Percentiles rank a stretch among this genome's conserved stretches.
Evolutionary conservation across 768 basidiomycete genomes (phyloP).

Genomic region (Calocera cornea): DNA sequence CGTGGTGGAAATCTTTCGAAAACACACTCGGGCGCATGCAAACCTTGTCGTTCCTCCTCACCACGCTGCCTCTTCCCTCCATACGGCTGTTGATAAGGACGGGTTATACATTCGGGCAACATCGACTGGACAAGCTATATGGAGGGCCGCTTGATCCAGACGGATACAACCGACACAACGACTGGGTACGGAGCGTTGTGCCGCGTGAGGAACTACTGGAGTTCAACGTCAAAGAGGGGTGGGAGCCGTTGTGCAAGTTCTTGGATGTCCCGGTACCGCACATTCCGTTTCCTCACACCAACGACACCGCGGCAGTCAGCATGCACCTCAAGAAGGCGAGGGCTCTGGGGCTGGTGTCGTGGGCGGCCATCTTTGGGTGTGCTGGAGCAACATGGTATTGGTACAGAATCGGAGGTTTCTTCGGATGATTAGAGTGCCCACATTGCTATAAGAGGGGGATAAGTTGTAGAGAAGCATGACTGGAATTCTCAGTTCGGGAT

Average conservation of each 20-base stretch:
- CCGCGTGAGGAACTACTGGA: neutral
- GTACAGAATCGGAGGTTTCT: too few relatives aligned
- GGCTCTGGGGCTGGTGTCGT: neutral
- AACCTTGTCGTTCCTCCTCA: neutral
- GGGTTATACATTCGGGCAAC: neutral
- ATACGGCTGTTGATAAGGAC: neutral
- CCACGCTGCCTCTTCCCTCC: neutral
- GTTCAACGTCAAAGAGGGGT: conserved; percentile 4
- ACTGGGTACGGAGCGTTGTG: neutral
- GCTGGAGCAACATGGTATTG: too few relatives aligned
- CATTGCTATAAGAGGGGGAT: too few relatives aligned
- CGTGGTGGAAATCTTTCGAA: neutral
- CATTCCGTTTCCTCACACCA: neutral
- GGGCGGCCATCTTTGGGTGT: neutral
- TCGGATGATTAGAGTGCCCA: too few relatives aligned
- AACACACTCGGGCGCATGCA: neutral
- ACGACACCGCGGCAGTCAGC: neutral
- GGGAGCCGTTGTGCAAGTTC: conserved; percentile 4
- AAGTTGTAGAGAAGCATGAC: too few relatives aligned
- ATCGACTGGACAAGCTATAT: neutral
- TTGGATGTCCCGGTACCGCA: neutral
- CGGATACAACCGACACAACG: conserved; percentile 2
- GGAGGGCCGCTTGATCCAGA: neutral
- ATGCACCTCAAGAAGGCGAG: neutral
- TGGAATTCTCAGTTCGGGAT: too few relatives aligned